Conservation (phyloP, 495 filamentous ascomycete species). For the Penicillium lividum region DNA sequence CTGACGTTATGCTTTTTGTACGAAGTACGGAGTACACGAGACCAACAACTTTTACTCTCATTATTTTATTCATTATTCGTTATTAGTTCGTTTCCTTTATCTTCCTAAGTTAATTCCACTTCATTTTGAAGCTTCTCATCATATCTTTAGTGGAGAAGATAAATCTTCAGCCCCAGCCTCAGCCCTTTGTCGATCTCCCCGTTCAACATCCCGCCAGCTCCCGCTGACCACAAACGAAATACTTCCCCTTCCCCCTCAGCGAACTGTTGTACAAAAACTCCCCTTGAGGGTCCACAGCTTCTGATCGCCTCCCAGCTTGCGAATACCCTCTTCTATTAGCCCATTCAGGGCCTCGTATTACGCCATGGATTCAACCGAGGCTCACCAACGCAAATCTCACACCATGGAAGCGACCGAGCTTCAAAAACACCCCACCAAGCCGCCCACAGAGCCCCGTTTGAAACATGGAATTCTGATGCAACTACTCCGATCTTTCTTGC, state of each 20-base stretch:
- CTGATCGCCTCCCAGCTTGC: background rate
- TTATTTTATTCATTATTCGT: background rate
- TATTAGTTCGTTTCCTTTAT: background rate
- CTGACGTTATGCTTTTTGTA: constrained; percentile 1
- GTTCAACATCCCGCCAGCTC: constrained; percentile 6
- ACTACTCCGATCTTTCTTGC: constrained; percentile 60
- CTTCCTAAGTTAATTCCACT: background rate
- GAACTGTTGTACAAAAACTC: background rate
- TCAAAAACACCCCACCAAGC: constrained; percentile 25
- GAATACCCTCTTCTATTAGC: background rate
- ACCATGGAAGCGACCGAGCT: constrained; percentile 19
- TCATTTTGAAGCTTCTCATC: background rate
- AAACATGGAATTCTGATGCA: constrained; percentile 70
- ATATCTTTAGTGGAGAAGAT: background rate
- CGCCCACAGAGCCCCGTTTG: constrained; percentile 47
- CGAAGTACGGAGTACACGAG: background rate
- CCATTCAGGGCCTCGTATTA: constrained; percentile 3
- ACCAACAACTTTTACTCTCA: background rate
- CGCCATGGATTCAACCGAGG: constrained; percentile 43
- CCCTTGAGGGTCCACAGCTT: background rate
- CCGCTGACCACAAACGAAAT: constrained; percentile 7
- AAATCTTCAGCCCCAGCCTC: background rate
- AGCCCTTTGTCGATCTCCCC: constrained; percentile 4
- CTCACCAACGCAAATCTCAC: constrained; percentile 43
- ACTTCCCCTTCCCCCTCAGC: background rate